Conservation (phyloP, 257 asterid species). For the Eucommia ulmoides region DNA sequence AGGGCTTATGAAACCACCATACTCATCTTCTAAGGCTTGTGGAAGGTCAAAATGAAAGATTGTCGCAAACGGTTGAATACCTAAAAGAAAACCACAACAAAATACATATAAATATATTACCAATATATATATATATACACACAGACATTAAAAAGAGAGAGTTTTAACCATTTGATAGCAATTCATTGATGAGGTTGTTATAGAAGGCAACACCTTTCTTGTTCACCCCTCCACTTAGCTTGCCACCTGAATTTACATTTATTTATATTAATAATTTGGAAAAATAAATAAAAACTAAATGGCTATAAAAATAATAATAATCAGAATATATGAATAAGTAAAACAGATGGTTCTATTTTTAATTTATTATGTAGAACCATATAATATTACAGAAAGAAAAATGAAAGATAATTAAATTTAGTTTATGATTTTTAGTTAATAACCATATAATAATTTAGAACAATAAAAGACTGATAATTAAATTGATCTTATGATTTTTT, state of each 20-base stretch:
- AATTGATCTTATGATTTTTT: too few relatives aligned
- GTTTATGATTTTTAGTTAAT: too few relatives aligned
- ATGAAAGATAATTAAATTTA: too few relatives aligned
- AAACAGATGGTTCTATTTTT: neutral
- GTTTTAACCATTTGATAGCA: neutral
- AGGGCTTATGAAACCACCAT: constrained; percentile 33
- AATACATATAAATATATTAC: too few relatives aligned
- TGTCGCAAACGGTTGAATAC: neutral
- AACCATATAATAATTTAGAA: too few relatives aligned
- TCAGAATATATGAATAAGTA: neutral
- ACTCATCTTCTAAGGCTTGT: constrained; percentile 6
- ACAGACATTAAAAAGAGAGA: neutral
- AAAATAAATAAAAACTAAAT: too few relatives aligned
- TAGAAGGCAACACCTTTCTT: neutral
- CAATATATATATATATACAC: too few relatives aligned
- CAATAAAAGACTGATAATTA: too few relatives aligned
- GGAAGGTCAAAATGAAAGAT: neutral
- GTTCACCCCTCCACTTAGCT: neutral
- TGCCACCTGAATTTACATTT: neutral
- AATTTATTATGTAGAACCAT: neutral
- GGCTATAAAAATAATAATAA: neutral
- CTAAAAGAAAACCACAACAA: neutral
- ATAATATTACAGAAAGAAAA: neutral
- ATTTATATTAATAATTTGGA: neutral
- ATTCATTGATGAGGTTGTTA: neutral